Percentiles rank a stretch among this genome's conserved stretches.
Conservation (phyloP, 257 asterid species). For the Solanum sejunctum region DNA sequence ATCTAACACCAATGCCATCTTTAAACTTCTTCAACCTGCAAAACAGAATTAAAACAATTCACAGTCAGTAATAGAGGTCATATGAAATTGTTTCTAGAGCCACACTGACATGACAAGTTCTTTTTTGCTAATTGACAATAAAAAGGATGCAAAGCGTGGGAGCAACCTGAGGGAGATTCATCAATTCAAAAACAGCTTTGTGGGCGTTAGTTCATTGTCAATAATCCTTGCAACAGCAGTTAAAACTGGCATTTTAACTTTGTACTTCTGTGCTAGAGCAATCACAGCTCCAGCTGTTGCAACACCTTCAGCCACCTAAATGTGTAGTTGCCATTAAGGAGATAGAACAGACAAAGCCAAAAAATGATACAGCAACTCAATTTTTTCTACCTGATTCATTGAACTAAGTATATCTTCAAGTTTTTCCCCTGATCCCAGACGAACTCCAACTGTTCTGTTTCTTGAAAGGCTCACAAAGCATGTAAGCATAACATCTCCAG, state of each 20-base stretch:
- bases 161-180: conserved; percentile 93
- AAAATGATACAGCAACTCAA: neutral
- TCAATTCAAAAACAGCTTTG: conserved; percentile 76
- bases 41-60: neutral
- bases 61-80: neutral
- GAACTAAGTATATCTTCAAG: conserved; percentile 76
- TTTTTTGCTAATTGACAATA: neutral
- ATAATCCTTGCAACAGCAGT: conserved; percentile 88
- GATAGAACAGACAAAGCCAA: neutral
- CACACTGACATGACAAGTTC: neutral
- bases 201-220: conserved; percentile 78
- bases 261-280: conserved; percentile 76
- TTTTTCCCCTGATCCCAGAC: conserved; percentile 92
- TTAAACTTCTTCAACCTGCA: conserved; percentile 10
- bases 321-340: neutral
- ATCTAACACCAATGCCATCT: neutral
- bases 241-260: conserved; percentile 83
- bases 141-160: neutral
- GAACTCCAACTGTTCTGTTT: conserved; percentile 91
- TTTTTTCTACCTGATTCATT: conserved; percentile 55
- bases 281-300: conserved; percentile 93
- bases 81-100: neutral
- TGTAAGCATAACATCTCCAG: conserved; percentile 93
- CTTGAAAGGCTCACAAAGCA: conserved; percentile 89
- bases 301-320: conserved; percentile 87